phyloP scores from a whole-genome alignment of 352 stramenopile genomes.

The Phytopythium montanum region DNA sequence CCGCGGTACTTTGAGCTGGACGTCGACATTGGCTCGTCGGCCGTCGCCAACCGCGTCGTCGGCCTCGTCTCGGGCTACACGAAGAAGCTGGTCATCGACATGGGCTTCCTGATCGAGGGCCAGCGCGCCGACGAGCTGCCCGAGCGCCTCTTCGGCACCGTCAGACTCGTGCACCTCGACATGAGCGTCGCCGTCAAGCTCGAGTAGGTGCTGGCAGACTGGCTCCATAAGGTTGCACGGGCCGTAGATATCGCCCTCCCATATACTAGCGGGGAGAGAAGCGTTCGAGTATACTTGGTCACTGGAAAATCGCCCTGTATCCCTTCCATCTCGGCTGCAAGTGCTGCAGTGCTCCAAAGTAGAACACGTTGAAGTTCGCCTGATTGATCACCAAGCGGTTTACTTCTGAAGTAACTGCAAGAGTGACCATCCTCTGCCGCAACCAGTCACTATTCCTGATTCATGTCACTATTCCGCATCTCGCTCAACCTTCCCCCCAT shows the following conservation, averaged over 20 bases:
- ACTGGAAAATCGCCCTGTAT: too few relatives aligned
- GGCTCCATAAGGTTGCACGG: background rate
- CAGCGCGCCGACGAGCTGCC: conserved; percentile 62
- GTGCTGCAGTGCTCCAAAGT: too few relatives aligned
- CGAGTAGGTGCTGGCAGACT: conserved; percentile 1
- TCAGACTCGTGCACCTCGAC: conserved; percentile 62
- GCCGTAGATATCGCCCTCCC: background rate
- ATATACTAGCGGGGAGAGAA: too few relatives aligned
- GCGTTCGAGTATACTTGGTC: too few relatives aligned
- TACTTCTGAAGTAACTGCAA: too few relatives aligned
- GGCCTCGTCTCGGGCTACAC: conserved; percentile 66
- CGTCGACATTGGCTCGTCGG: conserved; percentile 67
- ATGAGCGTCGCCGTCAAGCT: conserved; percentile 39
- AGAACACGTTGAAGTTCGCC: too few relatives aligned
- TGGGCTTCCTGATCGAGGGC: conserved; percentile 72
- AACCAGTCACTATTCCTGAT: too few relatives aligned
- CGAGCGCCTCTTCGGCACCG: conserved; percentile 64
- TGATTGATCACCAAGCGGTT: too few relatives aligned
- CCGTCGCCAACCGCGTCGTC: conserved; percentile 72
- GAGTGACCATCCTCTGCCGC: too few relatives aligned
- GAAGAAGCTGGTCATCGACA: conserved; percentile 83
- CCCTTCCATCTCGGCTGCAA: too few relatives aligned
- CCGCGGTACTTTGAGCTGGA: conserved; percentile 78
- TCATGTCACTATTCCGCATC: too few relatives aligned
- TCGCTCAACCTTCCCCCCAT: too few relatives aligned